A percentile compares a stretch with the other conserved stretches of the same genome.
phyloP scores from a whole-genome alignment of 139 green algal genomes.

The Tetraselmis chui region DNA sequence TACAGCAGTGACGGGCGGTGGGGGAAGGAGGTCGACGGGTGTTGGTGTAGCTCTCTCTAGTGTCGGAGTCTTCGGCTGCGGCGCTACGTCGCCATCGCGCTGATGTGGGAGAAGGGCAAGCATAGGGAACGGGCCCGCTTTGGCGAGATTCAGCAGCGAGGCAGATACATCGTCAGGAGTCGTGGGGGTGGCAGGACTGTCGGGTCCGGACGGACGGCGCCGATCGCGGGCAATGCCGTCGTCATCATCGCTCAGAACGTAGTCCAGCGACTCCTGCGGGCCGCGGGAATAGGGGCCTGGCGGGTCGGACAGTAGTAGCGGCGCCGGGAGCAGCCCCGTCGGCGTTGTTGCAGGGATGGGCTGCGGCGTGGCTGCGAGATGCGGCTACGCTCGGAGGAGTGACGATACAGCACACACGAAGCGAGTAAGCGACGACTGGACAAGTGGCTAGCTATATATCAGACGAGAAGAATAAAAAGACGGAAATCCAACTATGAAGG shows the following conservation, averaged over 20 bases:
- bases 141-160: background rate
- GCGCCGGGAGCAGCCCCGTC: background rate
- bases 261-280: background rate
- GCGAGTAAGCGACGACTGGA: no score
- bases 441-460: no score
- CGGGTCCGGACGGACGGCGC: no score
- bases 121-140: background rate
- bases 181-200: background rate
- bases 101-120: background rate
- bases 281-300: no score
- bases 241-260: background rate
- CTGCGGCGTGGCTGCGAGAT: background rate
- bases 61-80: background rate
- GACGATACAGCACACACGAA: no score
- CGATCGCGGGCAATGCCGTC: background rate
- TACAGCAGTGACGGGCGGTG: background rate
- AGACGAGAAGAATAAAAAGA: no score
- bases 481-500: no score
- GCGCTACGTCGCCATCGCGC: background rate
- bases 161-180: background rate
- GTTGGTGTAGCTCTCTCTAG: background rate
- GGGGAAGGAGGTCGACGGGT: background rate
- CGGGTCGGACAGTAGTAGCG: background rate
- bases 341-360: background rate
- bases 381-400: no score